Evolutionary conservation across 148 eudicot genomes (phyloP), one percentile per base, ranked within the genome.

Genomic region (Chenopodium berlandieri): DNA sequence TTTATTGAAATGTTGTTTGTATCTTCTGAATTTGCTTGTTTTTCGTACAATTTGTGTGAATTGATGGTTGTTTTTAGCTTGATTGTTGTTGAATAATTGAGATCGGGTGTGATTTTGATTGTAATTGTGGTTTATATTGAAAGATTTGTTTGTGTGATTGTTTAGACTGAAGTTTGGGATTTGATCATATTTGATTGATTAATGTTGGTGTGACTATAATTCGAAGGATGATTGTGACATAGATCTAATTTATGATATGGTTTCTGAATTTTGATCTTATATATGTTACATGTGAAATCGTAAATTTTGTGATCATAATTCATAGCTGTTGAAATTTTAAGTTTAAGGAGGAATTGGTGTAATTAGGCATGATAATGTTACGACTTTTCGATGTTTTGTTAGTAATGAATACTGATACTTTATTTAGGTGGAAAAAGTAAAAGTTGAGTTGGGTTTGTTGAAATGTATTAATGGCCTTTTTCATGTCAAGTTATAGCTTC

Each of bases 161-260:
- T 4, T 74, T 37, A 16, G 37, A 37, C 71, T 58, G 77, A 44
- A 30, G 8, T 19, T 30, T 30, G 67, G 77, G 20, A 44, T 46
- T 14, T 12, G 48, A 6, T 74, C 31, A 58, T 56, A 20, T 2
- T 30, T 69, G 46, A 31, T 72, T 9, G n/a, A 5, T 23, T 46
- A 19, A 4, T 22, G 34, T 4, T 73, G 60, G 19, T 1, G 25
- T 40, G 20, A 10, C 11, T 22, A 22, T 20, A 7, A 20, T 62
- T 62, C 8, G 37, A 37, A 70, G 30, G 50, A 46, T 37, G 66
- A 22, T n/a, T 71, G 6, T 63, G n/a, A 48, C 12, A 14, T 63
- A 72, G 83, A 80, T 80, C 78, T 84, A 68, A 0, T 70, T 70
- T 34, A 0, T 56, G 19, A 14, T 17, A 48, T 67, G 0, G 47